These are phyloP conservation scores for Talaromyces stipitatus DNA, from an alignment of 495 filamentous ascomycete genomes.

Conservation along the genomic window DNA sequence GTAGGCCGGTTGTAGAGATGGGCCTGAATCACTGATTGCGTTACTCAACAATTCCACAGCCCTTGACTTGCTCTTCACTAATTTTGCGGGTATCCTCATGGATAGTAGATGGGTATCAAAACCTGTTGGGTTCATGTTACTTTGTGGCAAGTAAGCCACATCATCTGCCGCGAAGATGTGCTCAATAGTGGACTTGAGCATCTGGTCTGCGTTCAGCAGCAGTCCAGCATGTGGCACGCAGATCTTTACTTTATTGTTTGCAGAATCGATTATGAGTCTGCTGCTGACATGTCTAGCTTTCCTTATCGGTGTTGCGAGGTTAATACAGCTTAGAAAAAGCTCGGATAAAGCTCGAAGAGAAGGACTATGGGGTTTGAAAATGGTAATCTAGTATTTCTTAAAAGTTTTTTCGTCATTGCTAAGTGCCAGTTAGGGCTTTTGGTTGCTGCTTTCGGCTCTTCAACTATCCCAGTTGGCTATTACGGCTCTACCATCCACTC, in stretches of 20 bases:
- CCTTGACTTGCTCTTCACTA: no score
- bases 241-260: background rate
- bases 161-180: background rate
- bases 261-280: background rate
- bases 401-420: background rate
- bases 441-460: background rate
- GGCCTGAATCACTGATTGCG: no score
- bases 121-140: no score
- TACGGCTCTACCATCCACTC: background rate
- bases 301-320: background rate
- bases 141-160: background rate
- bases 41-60: no score
- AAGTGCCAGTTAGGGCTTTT: background rate
- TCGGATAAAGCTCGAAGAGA: background rate
- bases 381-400: background rate
- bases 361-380: background rate
- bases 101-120: no score
- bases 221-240: background rate
- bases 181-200: background rate
- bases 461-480: background rate
- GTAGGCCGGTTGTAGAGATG: no score
- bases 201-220: background rate
- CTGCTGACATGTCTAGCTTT: background rate
- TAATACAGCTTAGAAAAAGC: background rate
- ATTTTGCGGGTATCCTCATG: no score